These are phyloP conservation scores for Glycine soja DNA, from an alignment of 306 rosid genomes.

Conservation along the genomic window DNA sequence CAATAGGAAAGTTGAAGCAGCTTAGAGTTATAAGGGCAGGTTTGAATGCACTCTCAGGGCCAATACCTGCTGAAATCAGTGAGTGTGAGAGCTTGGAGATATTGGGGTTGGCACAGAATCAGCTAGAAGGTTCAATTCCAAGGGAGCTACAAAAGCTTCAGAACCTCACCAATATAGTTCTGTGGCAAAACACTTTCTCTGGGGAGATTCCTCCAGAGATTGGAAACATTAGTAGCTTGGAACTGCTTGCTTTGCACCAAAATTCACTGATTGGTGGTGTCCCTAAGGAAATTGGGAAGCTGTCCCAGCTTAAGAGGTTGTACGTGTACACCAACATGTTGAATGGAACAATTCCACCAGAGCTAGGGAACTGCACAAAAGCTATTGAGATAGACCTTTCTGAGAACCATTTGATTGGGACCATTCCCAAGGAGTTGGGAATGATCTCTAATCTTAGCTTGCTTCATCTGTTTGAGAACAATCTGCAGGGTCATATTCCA, in stretches of 20 bases:
- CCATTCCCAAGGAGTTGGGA: conserved; percentile 70
- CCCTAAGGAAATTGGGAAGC: conserved; percentile 68
- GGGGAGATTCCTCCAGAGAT: conserved; percentile 77
- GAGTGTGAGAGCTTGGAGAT: conserved; percentile 70
- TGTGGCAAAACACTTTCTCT: conserved; percentile 70
- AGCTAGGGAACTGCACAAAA: conserved; percentile 70
- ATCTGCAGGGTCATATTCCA: conserved; percentile 68
- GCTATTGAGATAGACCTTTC: conserved; percentile 79
- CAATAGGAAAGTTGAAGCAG: conserved; percentile 64
- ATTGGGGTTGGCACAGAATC: conserved; percentile 77
- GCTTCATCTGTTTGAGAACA: conserved; percentile 82
- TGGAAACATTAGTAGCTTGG: conserved; percentile 66
- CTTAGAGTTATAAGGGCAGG: conserved; percentile 77
- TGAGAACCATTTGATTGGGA: conserved; percentile 66
- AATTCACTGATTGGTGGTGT: conserved; percentile 60
- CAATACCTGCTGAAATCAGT: conserved; percentile 62
- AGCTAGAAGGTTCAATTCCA: conserved; percentile 71
- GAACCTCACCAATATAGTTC: conserved; percentile 67
- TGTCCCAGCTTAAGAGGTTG: conserved; percentile 58
- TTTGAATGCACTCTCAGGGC: conserved; percentile 63
- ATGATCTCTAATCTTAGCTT: conserved; percentile 59
- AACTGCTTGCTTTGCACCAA: conserved; percentile 70
- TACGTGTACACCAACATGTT: conserved; percentile 75
- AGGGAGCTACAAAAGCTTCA: conserved; percentile 67
- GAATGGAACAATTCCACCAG: conserved; percentile 73